Conservation (phyloP, 257 asterid genomes). For the Leonotis leonurus region DNA sequence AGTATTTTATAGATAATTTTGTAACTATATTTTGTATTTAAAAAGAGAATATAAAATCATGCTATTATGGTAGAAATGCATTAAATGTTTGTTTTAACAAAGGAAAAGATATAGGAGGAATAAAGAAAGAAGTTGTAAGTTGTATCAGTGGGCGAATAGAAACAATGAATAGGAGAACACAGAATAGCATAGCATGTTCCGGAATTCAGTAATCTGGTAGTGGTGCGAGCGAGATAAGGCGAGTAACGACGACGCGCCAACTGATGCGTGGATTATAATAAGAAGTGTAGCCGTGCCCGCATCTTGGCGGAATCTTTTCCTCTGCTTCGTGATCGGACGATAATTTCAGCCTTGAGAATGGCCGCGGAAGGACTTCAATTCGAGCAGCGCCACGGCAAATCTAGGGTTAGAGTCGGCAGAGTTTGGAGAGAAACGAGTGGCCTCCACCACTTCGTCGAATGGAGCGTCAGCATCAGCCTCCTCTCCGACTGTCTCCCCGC, state of each 20-base stretch:
- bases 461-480: conserved; percentile 82
- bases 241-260: conserved; percentile 2
- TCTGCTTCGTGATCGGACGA: background rate
- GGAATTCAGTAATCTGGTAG: too few relatives aligned
- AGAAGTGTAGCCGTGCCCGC: background rate
- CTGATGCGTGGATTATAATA: background rate
- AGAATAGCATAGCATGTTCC: too few relatives aligned
- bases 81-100: too few relatives aligned
- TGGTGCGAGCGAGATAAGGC: background rate
- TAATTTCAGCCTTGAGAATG: background rate
- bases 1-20: too few relatives aligned
- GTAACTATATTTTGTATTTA: too few relatives aligned
- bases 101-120: too few relatives aligned
- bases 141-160: too few relatives aligned
- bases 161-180: too few relatives aligned
- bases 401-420: conserved; percentile 77
- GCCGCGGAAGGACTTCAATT: conserved; percentile 38
- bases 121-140: too few relatives aligned
- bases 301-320: background rate
- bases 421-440: conserved; percentile 68
- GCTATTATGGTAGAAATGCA: too few relatives aligned
- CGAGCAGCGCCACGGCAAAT: conserved; percentile 89
- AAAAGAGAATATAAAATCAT: too few relatives aligned
- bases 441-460: conserved; percentile 61
- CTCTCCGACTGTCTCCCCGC: conserved; percentile 83